Conservation (phyloP, 2,329 filamentous ascomycete genomes). For the Zymoseptoria ardabiliae region DNA sequence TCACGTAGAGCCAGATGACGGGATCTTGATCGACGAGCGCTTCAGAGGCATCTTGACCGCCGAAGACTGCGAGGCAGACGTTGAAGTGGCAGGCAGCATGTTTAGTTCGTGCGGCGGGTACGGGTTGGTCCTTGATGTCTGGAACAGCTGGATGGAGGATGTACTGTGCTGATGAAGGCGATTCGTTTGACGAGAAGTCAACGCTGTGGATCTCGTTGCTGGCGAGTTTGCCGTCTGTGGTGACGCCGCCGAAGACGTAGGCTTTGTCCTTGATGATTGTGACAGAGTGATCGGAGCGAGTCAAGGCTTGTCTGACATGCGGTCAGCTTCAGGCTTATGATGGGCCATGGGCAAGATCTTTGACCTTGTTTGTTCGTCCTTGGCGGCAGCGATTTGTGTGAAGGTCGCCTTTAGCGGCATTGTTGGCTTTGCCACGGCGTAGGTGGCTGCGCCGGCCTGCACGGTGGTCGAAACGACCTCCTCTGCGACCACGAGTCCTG, state of each 20-base stretch:
- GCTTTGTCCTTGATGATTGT: conserved; percentile 37
- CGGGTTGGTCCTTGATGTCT: conserved; percentile 23
- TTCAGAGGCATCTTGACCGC: conserved; percentile 30
- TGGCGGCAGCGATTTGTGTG: conserved; percentile 34
- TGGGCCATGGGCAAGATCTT: not conserved
- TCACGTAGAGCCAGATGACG: conserved; percentile 37
- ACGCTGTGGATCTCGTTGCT: conserved; percentile 39
- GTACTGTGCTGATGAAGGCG: conserved; percentile 33
- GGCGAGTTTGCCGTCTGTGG: conserved; percentile 29
- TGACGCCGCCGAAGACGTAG: conserved; percentile 40
- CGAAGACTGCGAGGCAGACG: conserved; percentile 34
- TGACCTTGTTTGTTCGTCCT: conserved; percentile 28
- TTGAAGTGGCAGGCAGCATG: conserved; percentile 37
- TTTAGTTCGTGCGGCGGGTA: conserved; percentile 31
- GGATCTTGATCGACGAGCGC: conserved; percentile 31
- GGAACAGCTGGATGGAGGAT: conserved; percentile 36
- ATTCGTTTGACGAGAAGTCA: conserved; percentile 28
- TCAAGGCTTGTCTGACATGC: conserved; percentile 20
- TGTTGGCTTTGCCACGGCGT: conserved; percentile 33
- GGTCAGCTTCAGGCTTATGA: not conserved
- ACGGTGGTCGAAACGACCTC: conserved; percentile 11
- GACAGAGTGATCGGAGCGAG: conserved; percentile 33
- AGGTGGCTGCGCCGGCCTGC: conserved; percentile 7
- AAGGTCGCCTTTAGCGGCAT: conserved; percentile 38
- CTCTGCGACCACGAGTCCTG: conserved; percentile 7